Evolutionary conservation across 371 early-diverging fungal genomes (phyloP), one percentile per base, ranked within the genome.

Genomic region (Coemansia linderi): DNA sequence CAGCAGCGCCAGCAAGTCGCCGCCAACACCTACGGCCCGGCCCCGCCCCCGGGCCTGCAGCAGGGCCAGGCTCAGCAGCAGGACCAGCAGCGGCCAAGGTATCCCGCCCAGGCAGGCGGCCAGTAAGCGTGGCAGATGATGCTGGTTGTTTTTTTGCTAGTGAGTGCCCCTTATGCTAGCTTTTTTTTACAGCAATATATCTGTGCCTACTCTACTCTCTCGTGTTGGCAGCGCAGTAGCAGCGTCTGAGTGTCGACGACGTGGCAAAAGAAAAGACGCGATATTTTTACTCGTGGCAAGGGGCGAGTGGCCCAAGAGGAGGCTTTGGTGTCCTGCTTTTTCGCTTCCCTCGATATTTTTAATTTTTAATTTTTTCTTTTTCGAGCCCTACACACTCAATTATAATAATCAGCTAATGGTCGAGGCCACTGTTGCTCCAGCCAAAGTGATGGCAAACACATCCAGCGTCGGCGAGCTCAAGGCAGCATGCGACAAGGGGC

Each of bases 391-490:
- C 22, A 22, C 22, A 22, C 22, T 22, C 22, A 22, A 22, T 22
- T 22, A 39, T 31, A 43, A 19, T n/a, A 36, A 63, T 13, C 19
- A 59, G 37, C 19, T 19, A 37, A 60, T 39, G 60, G 17, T 41
- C 15, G 24, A 60, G 12, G 60, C 40, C 22, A 60, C 27, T 37
- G 37, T 22, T 22, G 15, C 37, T 39, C 40, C 24, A 12, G 22
- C 56, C 22, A 66, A 68, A 41, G 73, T 66, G 41, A 61, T 66
- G 56, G 73, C 62, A 19, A 77, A 86, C 76, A 82, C 77, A 50
- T 83, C 81, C 67, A 89, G 84, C 70, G 59, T 72, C 31, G 61
- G 77, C 36, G 89, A 89, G 67, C 81, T 89, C 62, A 86, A 87
- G 76, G 71, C 81, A 56, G 81, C 84, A 0, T 82, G 87, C 69